Evolutionary conservation across 164 flowering plant species (phyloP), one percentile per base, ranked within the genome.

Genomic region (Pachysandra terminalis): DNA sequence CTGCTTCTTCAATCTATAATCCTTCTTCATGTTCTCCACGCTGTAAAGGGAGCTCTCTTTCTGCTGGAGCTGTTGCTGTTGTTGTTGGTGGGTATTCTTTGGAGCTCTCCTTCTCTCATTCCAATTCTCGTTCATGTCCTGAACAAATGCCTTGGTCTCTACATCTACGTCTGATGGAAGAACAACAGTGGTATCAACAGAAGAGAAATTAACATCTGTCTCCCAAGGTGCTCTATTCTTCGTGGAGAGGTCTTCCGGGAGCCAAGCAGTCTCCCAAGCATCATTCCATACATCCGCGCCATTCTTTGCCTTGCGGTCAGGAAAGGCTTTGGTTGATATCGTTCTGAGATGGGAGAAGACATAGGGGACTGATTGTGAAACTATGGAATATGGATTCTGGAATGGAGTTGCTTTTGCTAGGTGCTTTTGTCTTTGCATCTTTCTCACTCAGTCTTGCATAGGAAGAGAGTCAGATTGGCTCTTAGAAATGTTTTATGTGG

Each of bases 231-330:
- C 88, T 41, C 89, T 80, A 77, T 67, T 80, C 60, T 80, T 86
- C 5, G 75, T 76, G 0, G 85, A 65, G 48, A 83, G 77, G 68
- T 88, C 86, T 49, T 93, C 92, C 0, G 99, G 99, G 3, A 96
- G 86, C 99, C 99, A 96, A 3, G 99, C 92, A 0, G 90, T 54
- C 68, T 96, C 99, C 99, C 99, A 96, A 5, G 97, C 90, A 54
- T 88, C 87, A 65, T 96, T 93, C 99, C 98, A 96, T 49, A 90
- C 90, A 19, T 87, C 96, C 9, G 82, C 85, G 5, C 78, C 86
- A 5, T 60, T 58, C 8, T 71, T 71, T 19, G 15, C 51, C 12
- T 54, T 57, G 21, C 40, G 19, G 19, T 19, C 21, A 3, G 65
- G n/a, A 28, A 62, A 26, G 19, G 75, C 25, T 48, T 72, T 74